Conservation (phyloP, 495 filamentous ascomycete genomes). For the Tuber brumale region DNA sequence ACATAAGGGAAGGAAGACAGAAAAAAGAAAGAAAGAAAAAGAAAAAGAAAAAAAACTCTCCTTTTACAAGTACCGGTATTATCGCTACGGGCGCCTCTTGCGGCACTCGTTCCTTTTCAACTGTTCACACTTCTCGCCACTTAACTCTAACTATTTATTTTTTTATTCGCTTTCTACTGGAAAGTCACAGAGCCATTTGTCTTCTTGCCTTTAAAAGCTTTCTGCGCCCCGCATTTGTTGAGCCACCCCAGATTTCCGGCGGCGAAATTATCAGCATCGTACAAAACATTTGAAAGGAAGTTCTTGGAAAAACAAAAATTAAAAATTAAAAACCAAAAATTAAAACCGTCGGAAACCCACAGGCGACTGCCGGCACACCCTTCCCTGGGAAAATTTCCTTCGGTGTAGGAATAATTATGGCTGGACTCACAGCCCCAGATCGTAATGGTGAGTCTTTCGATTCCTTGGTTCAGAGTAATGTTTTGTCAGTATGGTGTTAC, state of each 20-base stretch:
- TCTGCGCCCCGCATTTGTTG: background rate
- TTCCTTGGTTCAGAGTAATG: constrained; percentile 31
- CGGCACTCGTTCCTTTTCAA: background rate
- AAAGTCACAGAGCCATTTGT: background rate
- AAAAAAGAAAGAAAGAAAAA: background rate
- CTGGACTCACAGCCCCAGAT: constrained; percentile 22
- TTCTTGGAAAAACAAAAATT: background rate
- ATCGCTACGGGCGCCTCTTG: background rate
- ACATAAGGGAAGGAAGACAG: background rate
- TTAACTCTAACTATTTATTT: background rate
- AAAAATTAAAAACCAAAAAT: background rate
- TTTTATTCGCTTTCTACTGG: background rate
- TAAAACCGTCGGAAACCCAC: background rate
- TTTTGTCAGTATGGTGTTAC: constrained; percentile 13
- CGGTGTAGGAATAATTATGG: constrained; percentile 15
- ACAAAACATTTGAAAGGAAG: background rate
- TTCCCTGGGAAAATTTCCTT: background rate
- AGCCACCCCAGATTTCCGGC: background rate
- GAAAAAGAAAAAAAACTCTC: background rate
- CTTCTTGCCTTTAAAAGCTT: background rate
- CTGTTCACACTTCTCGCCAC: background rate
- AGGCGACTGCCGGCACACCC: background rate
- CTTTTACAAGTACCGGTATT: background rate
- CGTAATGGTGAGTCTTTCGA: constrained; percentile 35
- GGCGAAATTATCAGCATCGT: background rate